Evolutionary conservation across 148 eudicot genomes (phyloP).

Genomic region (Chenopodium album): DNA sequence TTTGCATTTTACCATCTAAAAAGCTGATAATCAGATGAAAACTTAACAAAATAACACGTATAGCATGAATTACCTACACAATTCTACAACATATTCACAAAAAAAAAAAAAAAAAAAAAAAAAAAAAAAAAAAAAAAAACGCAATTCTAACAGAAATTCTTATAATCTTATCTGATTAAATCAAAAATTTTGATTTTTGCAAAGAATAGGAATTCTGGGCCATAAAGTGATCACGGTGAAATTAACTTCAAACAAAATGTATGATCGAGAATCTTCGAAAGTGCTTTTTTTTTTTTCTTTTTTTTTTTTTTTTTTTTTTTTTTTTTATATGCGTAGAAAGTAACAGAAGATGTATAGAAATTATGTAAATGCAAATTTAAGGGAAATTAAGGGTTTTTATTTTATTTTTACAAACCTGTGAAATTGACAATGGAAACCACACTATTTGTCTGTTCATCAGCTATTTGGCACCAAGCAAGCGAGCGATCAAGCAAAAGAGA

Average conservation of each 20-base stretch:
- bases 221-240: not conserved
- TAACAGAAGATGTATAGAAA: not conserved
- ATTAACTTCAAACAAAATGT: not conserved
- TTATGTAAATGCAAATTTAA: not conserved
- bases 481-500: not conserved
- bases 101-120: too few species aligned
- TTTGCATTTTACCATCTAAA: not conserved
- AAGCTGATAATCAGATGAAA: not conserved
- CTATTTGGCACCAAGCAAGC: not conserved
- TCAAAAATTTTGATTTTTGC: not conserved
- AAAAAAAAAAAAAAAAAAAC: too few species aligned
- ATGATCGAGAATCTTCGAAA: too few species aligned
- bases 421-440: slow-evolving; percentile 11
- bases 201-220: not conserved
- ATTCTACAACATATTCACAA: not conserved
- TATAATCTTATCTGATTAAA: too few species aligned
- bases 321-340: not conserved
- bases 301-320: too few species aligned
- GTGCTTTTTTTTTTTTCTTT: too few species aligned
- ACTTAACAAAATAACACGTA: not conserved
- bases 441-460: slow-evolving; percentile 11
- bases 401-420: not conserved
- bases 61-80: not conserved
- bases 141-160: not conserved
- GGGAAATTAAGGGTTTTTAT: not conserved